phyloP scores from a whole-genome alignment of 2,329 filamentous ascomycete species.

The Didymellaceae sp. region DNA sequence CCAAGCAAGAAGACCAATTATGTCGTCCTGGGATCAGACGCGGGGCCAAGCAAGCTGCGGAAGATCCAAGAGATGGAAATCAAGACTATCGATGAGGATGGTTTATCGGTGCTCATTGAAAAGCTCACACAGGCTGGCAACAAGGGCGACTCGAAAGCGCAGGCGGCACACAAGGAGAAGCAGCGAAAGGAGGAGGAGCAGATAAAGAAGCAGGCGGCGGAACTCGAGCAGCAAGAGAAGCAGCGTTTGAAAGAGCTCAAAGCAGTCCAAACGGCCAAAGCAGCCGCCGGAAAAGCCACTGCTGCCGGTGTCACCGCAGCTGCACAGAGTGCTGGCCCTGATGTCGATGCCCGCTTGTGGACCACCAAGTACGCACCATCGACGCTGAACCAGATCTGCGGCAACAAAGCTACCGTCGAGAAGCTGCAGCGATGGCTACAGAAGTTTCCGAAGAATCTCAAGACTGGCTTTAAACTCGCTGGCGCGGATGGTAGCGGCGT shows the following conservation, averaged over 20 bases:
- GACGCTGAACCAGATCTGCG: slow-evolving; percentile 85
- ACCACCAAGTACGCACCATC: slow-evolving; percentile 95
- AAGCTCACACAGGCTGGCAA: slow-evolving; percentile 78
- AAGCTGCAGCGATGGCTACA: slow-evolving; percentile 88
- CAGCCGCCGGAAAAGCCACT: slow-evolving; percentile 49
- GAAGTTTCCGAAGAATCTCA: slow-evolving; percentile 79
- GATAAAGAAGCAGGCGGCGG: slow-evolving; percentile 76
- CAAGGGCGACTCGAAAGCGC: slow-evolving; percentile 79
- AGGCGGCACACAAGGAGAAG: slow-evolving; percentile 84
- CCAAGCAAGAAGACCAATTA: slow-evolving; percentile 95
- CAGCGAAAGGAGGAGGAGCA: slow-evolving; percentile 84
- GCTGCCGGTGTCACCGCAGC: slow-evolving; percentile 32
- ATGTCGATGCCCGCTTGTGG: slow-evolving; percentile 66
- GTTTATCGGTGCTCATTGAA: slow-evolving; percentile 84
- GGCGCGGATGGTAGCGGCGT: slow-evolving; percentile 84
- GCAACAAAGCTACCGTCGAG: slow-evolving; percentile 89
- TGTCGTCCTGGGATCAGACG: slow-evolving; percentile 88
- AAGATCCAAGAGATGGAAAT: slow-evolving; percentile 82
- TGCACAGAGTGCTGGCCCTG: slow-evolving; percentile 26
- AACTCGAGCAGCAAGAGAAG: slow-evolving; percentile 90
- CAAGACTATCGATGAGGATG: slow-evolving; percentile 93
- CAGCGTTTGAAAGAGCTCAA: slow-evolving; percentile 65
- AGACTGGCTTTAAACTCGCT: slow-evolving; percentile 79
- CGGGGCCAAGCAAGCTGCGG: slow-evolving; percentile 88
- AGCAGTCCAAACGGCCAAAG: slow-evolving; percentile 31